phyloP scores from a whole-genome alignment of 2,329 filamentous ascomycete species.

The Penicillium sp. region DNA sequence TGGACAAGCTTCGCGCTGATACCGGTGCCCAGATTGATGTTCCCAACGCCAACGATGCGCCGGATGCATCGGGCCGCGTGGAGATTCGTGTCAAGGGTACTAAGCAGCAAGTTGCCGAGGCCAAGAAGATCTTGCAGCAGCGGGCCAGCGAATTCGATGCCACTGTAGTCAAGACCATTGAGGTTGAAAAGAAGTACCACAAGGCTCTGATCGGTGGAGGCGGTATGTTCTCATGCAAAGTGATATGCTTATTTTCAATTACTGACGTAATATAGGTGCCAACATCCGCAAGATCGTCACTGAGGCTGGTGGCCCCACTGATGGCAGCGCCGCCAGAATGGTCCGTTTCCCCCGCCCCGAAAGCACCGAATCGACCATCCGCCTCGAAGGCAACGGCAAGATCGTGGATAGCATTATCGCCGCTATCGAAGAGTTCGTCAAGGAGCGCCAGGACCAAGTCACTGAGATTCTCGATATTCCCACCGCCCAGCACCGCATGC shows the following conservation, averaged over 20 bases:
- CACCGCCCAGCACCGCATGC: constrained; percentile 80
- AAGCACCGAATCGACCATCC: constrained; percentile 76
- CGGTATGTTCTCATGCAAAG: constrained; percentile 58
- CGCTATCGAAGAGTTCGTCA: constrained; percentile 76
- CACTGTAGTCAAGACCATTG: constrained; percentile 77
- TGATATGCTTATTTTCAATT: constrained; percentile 5
- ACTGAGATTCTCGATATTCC: constrained; percentile 78
- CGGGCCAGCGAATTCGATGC: constrained; percentile 85
- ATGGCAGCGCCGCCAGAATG: constrained; percentile 79
- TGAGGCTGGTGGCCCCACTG: constrained; percentile 84
- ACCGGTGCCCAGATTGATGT: constrained; percentile 92
- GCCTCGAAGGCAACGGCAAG: constrained; percentile 77
- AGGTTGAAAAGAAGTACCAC: constrained; percentile 94
- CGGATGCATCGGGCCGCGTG: constrained; percentile 64
- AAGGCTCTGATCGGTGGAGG: constrained; percentile 78
- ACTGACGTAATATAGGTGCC: constrained; percentile 61
- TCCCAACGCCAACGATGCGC: constrained; percentile 71
- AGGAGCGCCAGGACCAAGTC: constrained; percentile 79
- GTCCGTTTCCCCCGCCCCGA: constrained; percentile 94
- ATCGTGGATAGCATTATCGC: constrained; percentile 87
- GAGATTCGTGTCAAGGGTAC: constrained; percentile 92
- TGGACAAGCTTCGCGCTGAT: constrained; percentile 81
- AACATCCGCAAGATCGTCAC: constrained; percentile 84
- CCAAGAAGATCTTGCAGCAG: constrained; percentile 85
- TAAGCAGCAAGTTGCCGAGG: constrained; percentile 83